Evolutionary conservation across 306 rosid genomes (phyloP).

Genomic region (Cicer pinnatifidum): DNA sequence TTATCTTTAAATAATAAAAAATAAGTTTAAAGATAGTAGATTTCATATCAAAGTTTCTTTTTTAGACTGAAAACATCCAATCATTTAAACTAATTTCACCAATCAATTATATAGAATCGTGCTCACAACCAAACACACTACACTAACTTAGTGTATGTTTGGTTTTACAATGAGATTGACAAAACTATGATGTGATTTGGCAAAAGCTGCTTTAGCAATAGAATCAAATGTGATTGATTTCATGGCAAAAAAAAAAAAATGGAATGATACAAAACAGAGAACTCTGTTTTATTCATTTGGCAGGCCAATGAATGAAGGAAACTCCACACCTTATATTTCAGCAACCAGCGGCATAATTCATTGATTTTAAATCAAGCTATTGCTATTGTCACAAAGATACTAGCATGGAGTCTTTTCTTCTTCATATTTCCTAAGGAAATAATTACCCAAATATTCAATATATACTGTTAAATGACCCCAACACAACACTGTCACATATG

Average conservation of each 20-base stretch:
- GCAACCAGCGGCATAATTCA: not conserved
- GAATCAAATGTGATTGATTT: not conserved
- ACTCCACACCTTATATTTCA: not conserved
- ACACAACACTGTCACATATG: no score
- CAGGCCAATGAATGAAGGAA: constrained; percentile 2
- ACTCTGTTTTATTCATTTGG: not conserved
- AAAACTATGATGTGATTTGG: no score
- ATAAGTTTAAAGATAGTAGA: not conserved
- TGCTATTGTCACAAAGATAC: not conserved
- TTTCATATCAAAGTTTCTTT: not conserved
- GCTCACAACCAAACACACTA: not conserved
- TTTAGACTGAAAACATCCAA: not conserved
- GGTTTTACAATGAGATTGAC: no score
- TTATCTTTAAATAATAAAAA: not conserved
- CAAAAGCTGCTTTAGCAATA: not conserved
- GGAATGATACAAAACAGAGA: not conserved
- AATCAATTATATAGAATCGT: not conserved
- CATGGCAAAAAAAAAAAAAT: not conserved
- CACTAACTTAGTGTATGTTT: not conserved
- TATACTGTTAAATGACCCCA: not conserved
- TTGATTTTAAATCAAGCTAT: constrained; percentile 1
- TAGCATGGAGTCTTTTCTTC: not conserved
- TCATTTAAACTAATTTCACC: not conserved
- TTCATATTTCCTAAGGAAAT: not conserved
- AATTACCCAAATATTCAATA: not conserved